Percentiles rank a stretch among this genome's conserved stretches.
phyloP scores from a whole-genome alignment of 2,329 filamentous ascomycete genomes.

The Fusarium sp. region DNA sequence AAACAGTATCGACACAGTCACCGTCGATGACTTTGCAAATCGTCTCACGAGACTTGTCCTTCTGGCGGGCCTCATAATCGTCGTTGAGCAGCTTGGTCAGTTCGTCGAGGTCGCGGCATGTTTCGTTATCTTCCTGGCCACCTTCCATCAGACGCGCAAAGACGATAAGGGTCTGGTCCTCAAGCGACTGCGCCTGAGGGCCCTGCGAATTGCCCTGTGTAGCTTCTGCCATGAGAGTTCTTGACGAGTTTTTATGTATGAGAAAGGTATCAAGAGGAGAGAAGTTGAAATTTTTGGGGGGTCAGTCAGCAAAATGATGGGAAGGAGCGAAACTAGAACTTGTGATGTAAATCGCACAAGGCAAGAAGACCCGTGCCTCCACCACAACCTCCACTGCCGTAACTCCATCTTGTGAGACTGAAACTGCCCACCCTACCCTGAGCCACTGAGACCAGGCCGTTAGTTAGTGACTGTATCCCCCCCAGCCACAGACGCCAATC shows the following conservation, averaged over 20 bases:
- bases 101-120: constrained; percentile 65
- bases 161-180: constrained; percentile 77
- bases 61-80: constrained; percentile 58
- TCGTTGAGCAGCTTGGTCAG: constrained; percentile 68
- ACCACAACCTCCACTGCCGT: constrained; percentile 16
- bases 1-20: constrained; percentile 82
- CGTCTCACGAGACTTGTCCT: constrained; percentile 54
- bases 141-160: constrained; percentile 92
- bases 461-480: constrained; percentile 13
- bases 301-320: constrained; percentile 1
- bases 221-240: constrained; percentile 46
- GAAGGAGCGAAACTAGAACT: constrained; percentile 26
- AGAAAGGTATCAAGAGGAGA: not conserved
- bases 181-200: constrained; percentile 51
- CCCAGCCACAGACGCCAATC: constrained; percentile 9
- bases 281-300: not conserved
- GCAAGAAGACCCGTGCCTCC: constrained; percentile 32
- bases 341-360: constrained; percentile 38
- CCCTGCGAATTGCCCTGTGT: constrained; percentile 46
- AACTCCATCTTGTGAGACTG: constrained; percentile 31
- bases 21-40: constrained; percentile 72
- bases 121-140: constrained; percentile 81
- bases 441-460: constrained; percentile 1
- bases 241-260: not conserved
- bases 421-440: not conserved